Base-by-base conservation (phyloP, 352 stramenopile genomes). In the Pythium dissotocum region DNA sequence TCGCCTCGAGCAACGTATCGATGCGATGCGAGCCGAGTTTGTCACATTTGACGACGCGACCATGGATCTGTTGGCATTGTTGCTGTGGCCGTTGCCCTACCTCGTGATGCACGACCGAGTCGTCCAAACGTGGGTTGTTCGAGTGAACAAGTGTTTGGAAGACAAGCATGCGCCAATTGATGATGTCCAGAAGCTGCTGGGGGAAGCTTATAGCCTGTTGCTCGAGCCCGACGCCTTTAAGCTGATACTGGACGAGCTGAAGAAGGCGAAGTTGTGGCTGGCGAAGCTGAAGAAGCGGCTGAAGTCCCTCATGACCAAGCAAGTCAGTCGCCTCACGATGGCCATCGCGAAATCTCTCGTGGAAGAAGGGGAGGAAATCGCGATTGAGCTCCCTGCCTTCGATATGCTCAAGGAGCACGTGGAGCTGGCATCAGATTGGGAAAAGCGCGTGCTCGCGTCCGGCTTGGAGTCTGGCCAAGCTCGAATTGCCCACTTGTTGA, bases 211-310 rank as follows among this genome's bases (percentile, higher is more conserved):
- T 58, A 71, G 67, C 3, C 63, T 95, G 28, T 42, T 91, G 26
- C 73, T 95, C 44, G 85, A 95, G 51, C 80, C 88, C n/a, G 83
- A 89, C 2, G 77, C 85, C 0, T 89, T 95, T 58, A 89, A 91
- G 42, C 61, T 87, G 51, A 77, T 96, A 18, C 77, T 92, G 73
- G 82, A 94, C 35, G 88, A 96, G 71, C 73, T 90, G 9, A 94
- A 89, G 69, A 89, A 88, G 46, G 83, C 83, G 0, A 92, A 91
- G 24, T 58, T 87, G 36, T 96, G 88, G 88, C 79, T 96, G 0
- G 77, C 80, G 0, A 96, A 96, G 70, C 58, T 93, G 13, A 95
- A 94, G 63, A 96, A 96, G 63, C 79, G 85, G 18, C 63, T 94
- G 32, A 90, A 89, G 38, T 73, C 76, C 46, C 58, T 93, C n/a